A percentile compares a stretch with the other conserved stretches of the same genome.
These are phyloP conservation scores for Flaveria bidentis DNA, from an alignment of 129 eudicot species.

Conservation along the genomic window DNA sequence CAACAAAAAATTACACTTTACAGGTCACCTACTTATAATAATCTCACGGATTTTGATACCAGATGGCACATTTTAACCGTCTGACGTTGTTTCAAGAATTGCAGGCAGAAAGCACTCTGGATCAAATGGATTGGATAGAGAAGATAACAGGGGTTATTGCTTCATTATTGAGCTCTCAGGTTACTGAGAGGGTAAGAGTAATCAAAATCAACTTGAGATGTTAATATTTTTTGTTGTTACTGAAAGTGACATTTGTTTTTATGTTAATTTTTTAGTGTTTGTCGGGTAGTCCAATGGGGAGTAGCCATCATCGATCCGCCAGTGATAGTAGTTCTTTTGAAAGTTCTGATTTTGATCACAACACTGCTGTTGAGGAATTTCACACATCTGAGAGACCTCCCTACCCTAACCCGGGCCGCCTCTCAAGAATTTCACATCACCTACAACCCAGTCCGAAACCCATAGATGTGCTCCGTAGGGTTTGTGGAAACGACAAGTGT, in stretches of 20 bases:
- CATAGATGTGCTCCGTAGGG: conserved; percentile 69
- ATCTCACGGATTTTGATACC: neutral
- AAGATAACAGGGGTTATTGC: conserved; percentile 99
- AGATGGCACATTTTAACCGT: neutral
- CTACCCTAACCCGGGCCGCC: conserved; percentile 68
- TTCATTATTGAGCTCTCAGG: conserved; percentile 86
- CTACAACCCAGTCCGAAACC: conserved; percentile 68
- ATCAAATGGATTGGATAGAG: conserved; percentile 99
- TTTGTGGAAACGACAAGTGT: conserved; percentile 86
- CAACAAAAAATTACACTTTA: conserved; percentile 89
- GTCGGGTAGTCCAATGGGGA: conserved; percentile 87
- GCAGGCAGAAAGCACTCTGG: conserved; percentile 98
- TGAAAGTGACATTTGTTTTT: neutral
- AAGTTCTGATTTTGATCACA: conserved; percentile 86
- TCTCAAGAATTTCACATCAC: conserved; percentile 73
- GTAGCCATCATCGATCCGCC: conserved; percentile 85
- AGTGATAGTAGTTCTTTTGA: conserved; percentile 97
- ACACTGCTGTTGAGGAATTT: conserved; percentile 65
- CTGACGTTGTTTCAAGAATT: conserved; percentile 17
- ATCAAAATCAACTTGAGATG: conserved; percentile 1
- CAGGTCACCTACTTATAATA: conserved; percentile 56
- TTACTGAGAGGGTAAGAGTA: conserved; percentile 81
- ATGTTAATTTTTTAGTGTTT: conserved; percentile 57
- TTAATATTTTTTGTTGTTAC: neutral
- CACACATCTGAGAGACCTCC: conserved; percentile 65